These are phyloP conservation scores for Lagerstroemia speciosa DNA, from an alignment of 345 rosid genomes.

Conservation along the genomic window DNA sequence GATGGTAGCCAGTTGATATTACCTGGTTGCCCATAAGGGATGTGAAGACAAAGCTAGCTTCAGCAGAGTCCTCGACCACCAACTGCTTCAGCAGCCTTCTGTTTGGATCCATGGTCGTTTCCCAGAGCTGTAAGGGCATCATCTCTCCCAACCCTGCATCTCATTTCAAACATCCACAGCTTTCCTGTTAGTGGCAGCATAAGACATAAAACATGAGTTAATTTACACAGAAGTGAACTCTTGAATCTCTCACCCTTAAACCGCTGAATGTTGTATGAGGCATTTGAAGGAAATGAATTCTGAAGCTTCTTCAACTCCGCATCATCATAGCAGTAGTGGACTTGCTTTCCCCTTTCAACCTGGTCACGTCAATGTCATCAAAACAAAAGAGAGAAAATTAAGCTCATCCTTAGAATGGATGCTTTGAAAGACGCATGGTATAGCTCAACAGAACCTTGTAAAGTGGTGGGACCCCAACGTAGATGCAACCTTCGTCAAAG, in stretches of 20 bases:
- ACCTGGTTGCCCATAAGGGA: conserved; percentile 93
- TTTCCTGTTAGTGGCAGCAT: neutral
- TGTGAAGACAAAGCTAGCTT: conserved; percentile 64
- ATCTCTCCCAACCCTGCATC: conserved; percentile 89
- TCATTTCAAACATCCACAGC: neutral
- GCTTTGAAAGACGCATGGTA: neutral
- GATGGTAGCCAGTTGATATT: neutral
- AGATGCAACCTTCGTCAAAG: conserved; percentile 86
- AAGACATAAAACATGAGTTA: neutral
- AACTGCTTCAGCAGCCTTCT: conserved; percentile 72
- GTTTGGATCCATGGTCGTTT: conserved; percentile 90
- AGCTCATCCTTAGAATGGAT: neutral
- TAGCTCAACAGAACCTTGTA: conserved; percentile 50
- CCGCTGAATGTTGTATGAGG: conserved; percentile 85
- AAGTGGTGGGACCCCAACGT: conserved; percentile 97
- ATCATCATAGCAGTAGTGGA: conserved; percentile 68
- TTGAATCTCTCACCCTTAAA: conserved; percentile 61
- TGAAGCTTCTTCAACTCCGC: conserved; percentile 55
- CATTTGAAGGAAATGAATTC: conserved; percentile 63
- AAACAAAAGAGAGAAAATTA: conserved; percentile 1
- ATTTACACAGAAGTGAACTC: neutral
- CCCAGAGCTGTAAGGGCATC: conserved; percentile 98
- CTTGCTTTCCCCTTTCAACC: conserved; percentile 93
- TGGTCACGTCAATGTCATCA: conserved; percentile 25
- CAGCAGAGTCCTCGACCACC: conserved; percentile 71